Percentiles rank a stretch among this genome's conserved stretches.
phyloP scores from a whole-genome alignment of 495 filamentous ascomycete species.

The Filosporella fistucella region DNA sequence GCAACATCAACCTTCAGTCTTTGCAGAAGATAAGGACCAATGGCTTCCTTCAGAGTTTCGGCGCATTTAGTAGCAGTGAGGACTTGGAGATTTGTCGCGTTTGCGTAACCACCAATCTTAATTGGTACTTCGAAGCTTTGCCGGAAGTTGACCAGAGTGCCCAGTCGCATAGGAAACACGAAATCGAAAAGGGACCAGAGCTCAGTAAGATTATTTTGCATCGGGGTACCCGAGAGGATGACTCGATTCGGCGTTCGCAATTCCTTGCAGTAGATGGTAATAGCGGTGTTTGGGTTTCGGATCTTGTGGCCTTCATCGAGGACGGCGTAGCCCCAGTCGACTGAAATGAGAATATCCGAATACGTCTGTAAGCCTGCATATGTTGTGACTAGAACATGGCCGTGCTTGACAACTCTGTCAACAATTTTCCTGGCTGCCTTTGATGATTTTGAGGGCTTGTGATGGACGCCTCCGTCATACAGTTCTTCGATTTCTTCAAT shows the following conservation, averaged over 20 bases:
- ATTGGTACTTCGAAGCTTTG: constrained; percentile 91
- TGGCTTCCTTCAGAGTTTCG: constrained; percentile 83
- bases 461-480: constrained; percentile 28
- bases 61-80: constrained; percentile 89
- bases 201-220: constrained; percentile 96
- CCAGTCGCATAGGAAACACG: constrained; percentile 90
- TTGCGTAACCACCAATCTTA: constrained; percentile 84
- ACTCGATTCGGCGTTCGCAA: constrained; percentile 81
- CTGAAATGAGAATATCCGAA: constrained; percentile 66
- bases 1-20: constrained; percentile 92
- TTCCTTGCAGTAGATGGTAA: constrained; percentile 91
- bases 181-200: constrained; percentile 98
- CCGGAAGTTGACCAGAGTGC: constrained; percentile 84
- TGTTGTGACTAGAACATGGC: constrained; percentile 90
- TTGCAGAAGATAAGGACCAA: constrained; percentile 90
- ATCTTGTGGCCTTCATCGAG: constrained; percentile 98
- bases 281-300: constrained; percentile 85
- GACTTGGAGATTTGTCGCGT: constrained; percentile 86
- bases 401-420: constrained; percentile 74
- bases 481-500: constrained; percentile 63
- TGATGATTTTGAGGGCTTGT: constrained; percentile 41
- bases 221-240: constrained; percentile 92
- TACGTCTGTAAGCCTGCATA: constrained; percentile 92
- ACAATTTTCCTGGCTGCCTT: constrained; percentile 74
- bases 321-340: constrained; percentile 89